Conservation (phyloP, 768 basidiomycete species). For the Boletus pseudo-olivaceus region DNA sequence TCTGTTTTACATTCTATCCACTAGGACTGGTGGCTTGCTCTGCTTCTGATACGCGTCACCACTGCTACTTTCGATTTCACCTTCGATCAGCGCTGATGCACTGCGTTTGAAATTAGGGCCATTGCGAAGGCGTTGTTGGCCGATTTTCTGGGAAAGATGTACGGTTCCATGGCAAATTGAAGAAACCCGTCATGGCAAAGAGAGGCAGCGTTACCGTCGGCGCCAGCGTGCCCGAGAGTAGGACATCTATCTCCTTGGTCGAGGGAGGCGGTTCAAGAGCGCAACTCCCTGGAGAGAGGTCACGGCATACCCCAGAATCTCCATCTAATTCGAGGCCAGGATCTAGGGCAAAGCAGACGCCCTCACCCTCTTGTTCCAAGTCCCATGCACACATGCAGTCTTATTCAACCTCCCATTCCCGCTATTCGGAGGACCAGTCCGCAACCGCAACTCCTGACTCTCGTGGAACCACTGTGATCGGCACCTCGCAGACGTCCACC, state of each 20-base stretch:
- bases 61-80: background rate
- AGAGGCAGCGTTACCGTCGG: constrained; percentile 34
- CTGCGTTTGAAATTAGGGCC: constrained; percentile 47
- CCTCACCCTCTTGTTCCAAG: constrained; percentile 15
- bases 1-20: background rate
- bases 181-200: constrained; percentile 77
- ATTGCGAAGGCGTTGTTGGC: constrained; percentile 85
- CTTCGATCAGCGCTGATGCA: constrained; percentile 1
- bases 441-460: background rate
- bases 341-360: constrained; percentile 16
- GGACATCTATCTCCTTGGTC: constrained; percentile 19
- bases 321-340: constrained; percentile 16
- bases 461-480: constrained; percentile 1
- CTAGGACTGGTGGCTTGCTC: background rate
- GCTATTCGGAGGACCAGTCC: constrained; percentile 12
- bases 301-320: constrained; percentile 14
- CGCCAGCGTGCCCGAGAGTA: background rate
- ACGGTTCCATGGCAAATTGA: constrained; percentile 68
- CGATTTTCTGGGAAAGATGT: constrained; percentile 64
- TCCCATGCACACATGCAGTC: constrained; percentile 15
- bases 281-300: constrained; percentile 1
- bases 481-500: background rate
- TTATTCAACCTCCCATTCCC: constrained; percentile 16
- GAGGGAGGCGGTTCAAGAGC: constrained; percentile 3
- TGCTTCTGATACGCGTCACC: background rate